A percentile compares a stretch with the other conserved stretches of the same genome.
phyloP scores from a whole-genome alignment of 192 early-diverging fungal genomes.

The Gryganskiella cystojenkinii region DNA sequence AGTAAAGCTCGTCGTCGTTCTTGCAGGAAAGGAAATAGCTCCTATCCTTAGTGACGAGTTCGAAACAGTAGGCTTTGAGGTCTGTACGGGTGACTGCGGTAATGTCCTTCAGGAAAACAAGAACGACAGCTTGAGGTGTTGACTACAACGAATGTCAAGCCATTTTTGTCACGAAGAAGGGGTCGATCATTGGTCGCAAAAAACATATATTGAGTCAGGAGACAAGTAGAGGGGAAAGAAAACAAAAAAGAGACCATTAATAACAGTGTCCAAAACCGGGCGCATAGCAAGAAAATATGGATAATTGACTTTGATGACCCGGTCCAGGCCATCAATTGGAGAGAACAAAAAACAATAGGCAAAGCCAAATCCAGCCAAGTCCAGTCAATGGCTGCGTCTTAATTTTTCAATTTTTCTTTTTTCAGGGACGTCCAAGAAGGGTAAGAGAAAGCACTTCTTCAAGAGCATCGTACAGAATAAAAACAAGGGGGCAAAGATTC shows the following conservation, averaged over 20 bases:
- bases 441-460: neutral
- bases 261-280: neutral
- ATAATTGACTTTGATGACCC: too few species aligned
- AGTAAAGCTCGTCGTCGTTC: slow-evolving; percentile 97
- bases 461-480: neutral
- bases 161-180: too few species aligned
- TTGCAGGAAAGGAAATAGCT: slow-evolving; percentile 93
- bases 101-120: slow-evolving; percentile 95
- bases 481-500: neutral
- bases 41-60: slow-evolving; percentile 93
- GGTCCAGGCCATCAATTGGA: too few species aligned
- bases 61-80: slow-evolving; percentile 93
- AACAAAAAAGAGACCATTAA: neutral
- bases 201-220: too few species aligned
- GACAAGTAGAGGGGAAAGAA: neutral
- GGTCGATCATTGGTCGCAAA: too few species aligned
- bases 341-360: slow-evolving; percentile 5
- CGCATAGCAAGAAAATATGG: neutral
- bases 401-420: neutral
- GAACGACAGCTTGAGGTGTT: slow-evolving; percentile 85
- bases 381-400: too few species aligned
- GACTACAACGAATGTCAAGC: slow-evolving; percentile 60
- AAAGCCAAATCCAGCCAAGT: neutral
- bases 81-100: slow-evolving; percentile 88
- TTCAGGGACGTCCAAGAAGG: neutral